Conservation (phyloP, 148 eudicot species). For the Heliosperma pusillum region DNA sequence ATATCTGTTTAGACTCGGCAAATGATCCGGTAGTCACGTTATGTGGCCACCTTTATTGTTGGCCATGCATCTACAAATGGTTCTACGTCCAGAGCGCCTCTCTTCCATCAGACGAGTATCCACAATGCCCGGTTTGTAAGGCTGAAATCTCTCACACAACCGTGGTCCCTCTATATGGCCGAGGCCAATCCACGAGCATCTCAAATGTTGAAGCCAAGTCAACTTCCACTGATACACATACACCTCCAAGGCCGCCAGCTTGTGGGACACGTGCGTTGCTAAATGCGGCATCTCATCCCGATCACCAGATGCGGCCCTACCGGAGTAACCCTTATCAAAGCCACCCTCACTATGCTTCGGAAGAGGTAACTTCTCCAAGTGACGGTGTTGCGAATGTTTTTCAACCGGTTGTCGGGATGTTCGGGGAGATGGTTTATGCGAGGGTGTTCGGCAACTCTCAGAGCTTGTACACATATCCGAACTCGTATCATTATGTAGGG, state of each 20-base stretch:
- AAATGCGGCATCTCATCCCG: conserved; percentile 31
- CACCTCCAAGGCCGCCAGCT: conserved; percentile 69
- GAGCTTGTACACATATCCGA: conserved; percentile 45
- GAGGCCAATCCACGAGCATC: conserved; percentile 37
- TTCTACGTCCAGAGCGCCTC: conserved; percentile 46
- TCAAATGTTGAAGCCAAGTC: conserved; percentile 27
- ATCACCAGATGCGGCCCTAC: conserved; percentile 31
- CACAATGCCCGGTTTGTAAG: conserved; percentile 83
- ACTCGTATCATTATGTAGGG: conserved; percentile 41
- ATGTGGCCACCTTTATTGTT: conserved; percentile 88
- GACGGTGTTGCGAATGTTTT: conserved; percentile 25
- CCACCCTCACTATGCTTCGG: conserved; percentile 17
- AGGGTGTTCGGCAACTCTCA: conserved; percentile 68
- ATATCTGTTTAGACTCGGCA: conserved; percentile 67
- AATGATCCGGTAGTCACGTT: conserved; percentile 78
- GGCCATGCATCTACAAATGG: conserved; percentile 95
- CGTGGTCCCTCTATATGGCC: conserved; percentile 66
- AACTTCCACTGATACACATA: conserved; percentile 40
- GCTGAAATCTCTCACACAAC: conserved; percentile 58
- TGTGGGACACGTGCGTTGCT: conserved; percentile 44
- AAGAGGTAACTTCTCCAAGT: conserved; percentile 29
- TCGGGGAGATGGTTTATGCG: conserved; percentile 78
- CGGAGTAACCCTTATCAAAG: conserved; percentile 37
- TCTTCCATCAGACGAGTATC: conserved; percentile 46
- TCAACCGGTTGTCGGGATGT: conserved; percentile 48